These are phyloP conservation scores for Ensete glaucum DNA, from an alignment of 176 grass and related monocot genomes.

Conservation along the genomic window DNA sequence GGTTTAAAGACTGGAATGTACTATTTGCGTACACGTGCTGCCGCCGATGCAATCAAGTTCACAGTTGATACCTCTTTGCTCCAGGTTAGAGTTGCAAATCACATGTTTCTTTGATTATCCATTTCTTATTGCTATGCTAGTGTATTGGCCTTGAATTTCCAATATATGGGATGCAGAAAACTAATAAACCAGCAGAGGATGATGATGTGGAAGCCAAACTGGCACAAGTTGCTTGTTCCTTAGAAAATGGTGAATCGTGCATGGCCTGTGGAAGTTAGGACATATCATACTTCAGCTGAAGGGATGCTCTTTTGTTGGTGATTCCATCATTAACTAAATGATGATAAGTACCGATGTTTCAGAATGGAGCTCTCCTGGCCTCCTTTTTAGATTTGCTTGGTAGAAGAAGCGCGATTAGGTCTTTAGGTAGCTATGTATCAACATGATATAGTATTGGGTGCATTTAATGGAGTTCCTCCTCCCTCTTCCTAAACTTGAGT, in stretches of 20 bases:
- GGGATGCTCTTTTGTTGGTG: no score
- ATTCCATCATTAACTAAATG: no score
- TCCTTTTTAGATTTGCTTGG: no score
- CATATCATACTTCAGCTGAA: not conserved
- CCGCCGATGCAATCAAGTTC: conserved; percentile 98
- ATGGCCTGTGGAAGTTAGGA: conserved; percentile 80
- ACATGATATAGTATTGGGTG: no score
- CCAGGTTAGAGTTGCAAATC: conserved; percentile 29
- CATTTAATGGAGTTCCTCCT: no score
- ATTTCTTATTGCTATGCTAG: not conserved
- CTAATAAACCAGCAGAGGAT: conserved; percentile 28
- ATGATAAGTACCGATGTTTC: no score
- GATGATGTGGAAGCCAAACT: conserved; percentile 73
- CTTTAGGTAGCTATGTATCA: no score
- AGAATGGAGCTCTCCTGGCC: no score
- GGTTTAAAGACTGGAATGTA: conserved; percentile 99
- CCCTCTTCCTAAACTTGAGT: no score
- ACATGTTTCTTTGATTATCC: not conserved
- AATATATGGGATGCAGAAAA: not conserved
- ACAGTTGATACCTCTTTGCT: conserved; percentile 72
- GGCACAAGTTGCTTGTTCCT: conserved; percentile 85
- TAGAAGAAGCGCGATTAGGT: no score
- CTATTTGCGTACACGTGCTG: conserved; percentile 81
- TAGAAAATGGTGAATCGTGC: conserved; percentile 87
- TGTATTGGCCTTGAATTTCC: not conserved